phyloP scores from a whole-genome alignment of 768 basidiomycete genomes.

The Nidularia pulvinata region DNA sequence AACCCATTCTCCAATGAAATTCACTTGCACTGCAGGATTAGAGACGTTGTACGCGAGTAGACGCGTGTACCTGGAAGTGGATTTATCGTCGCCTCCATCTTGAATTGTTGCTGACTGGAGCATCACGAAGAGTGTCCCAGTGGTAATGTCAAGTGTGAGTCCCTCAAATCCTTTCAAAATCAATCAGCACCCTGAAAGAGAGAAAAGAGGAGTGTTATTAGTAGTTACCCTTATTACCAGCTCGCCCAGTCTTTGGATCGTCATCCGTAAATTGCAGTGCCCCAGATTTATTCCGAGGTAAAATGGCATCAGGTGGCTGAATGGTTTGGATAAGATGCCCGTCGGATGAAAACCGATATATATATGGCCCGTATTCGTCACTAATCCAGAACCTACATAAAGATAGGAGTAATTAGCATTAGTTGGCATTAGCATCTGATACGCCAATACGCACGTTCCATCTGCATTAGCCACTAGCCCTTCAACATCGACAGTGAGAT shows the following conservation, averaged over 20 bases:
- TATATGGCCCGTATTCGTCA: slow-evolving; percentile 72
- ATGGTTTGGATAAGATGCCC: slow-evolving; percentile 57
- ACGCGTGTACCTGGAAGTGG: slow-evolving; percentile 50
- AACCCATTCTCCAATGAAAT: slow-evolving; percentile 56
- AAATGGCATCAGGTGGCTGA: slow-evolving; percentile 54
- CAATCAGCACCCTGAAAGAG: neutral
- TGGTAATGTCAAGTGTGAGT: slow-evolving; percentile 47
- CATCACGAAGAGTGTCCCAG: slow-evolving; percentile 54
- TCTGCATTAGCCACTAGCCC: slow-evolving; percentile 57
- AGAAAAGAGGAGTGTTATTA: neutral
- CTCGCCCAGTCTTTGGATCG: slow-evolving; percentile 52
- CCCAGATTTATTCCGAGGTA: slow-evolving; percentile 44
- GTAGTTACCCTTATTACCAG: slow-evolving; percentile 48
- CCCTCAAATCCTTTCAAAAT: slow-evolving; percentile 52
- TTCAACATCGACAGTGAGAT: slow-evolving; percentile 56
- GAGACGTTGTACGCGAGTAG: slow-evolving; percentile 56
- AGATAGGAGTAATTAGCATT: too few relatives aligned
- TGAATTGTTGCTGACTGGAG: slow-evolving; percentile 65
- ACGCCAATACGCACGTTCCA: slow-evolving; percentile 38
- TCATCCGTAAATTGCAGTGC: slow-evolving; percentile 48
- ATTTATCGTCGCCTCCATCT: slow-evolving; percentile 52
- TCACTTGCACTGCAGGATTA: slow-evolving; percentile 24
- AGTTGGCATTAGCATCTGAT: too few relatives aligned
- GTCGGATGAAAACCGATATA: slow-evolving; percentile 47
- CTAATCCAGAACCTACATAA: slow-evolving; percentile 54